A percentile compares a stretch with the other conserved stretches of the same genome.
Evolutionary conservation across 73 alveolate genomes (phyloP).

Genomic region (Paramecium sonneborni): DNA sequence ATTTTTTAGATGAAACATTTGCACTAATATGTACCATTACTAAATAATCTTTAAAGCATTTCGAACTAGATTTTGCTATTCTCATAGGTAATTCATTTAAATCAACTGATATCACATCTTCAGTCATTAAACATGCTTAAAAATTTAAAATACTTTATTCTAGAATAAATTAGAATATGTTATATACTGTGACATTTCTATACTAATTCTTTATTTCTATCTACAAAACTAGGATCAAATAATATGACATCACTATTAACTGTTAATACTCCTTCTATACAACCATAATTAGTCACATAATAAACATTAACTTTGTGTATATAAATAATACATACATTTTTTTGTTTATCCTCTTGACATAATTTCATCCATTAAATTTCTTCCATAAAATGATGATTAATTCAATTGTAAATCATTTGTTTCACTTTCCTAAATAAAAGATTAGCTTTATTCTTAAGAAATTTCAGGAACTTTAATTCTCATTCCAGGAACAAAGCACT

Average conservation of each 20-base stretch:
- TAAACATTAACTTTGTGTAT: not conserved
- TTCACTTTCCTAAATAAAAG: not conserved
- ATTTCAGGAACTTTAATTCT: constrained; percentile 16
- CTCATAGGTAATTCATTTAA: constrained; percentile 46
- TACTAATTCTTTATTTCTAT: not conserved
- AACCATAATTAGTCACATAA: constrained; percentile 26
- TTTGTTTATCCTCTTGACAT: constrained; percentile 36
- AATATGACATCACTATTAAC: constrained; percentile 31
- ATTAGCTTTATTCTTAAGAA: not conserved
- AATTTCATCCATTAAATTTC: constrained; percentile 51
- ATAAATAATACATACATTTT: not conserved
- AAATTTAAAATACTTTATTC: constrained; percentile 26
- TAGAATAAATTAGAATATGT: not conserved
- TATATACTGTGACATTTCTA: not conserved
- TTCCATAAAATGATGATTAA: constrained; percentile 14
- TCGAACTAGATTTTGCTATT: not conserved
- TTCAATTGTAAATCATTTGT: not conserved
- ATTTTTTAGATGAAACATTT: not conserved
- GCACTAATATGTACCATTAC: not conserved
- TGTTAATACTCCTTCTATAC: constrained; percentile 48
- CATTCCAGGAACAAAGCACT: constrained; percentile 53
- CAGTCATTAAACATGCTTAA: constrained; percentile 53
- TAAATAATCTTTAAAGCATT: constrained; percentile 42
- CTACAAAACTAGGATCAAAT: constrained; percentile 23
- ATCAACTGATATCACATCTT: constrained; percentile 5